phyloP scores from a whole-genome alignment of 495 filamentous ascomycete genomes.

The Aspergillus kassunensis region DNA sequence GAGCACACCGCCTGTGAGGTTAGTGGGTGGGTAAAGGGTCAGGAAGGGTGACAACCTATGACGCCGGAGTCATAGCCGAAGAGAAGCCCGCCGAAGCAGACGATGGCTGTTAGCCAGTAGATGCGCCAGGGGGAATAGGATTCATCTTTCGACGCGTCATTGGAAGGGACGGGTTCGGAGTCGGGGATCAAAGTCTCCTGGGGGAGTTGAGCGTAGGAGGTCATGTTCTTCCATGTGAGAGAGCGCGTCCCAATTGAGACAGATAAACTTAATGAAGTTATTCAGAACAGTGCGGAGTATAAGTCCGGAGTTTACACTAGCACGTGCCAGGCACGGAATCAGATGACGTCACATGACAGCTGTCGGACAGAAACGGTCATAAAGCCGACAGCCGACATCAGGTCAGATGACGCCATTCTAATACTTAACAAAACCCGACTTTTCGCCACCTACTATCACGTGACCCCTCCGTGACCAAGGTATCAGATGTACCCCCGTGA shows the following conservation, averaged over 20 bases:
- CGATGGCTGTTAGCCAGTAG: conserved; percentile 50
- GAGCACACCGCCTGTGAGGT: conserved; percentile 39
- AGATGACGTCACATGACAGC: conserved; percentile 5
- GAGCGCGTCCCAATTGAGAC: not conserved
- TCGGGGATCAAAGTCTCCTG: not conserved
- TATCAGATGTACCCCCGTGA: too few species aligned
- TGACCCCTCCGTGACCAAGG: too few species aligned
- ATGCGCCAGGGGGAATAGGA: conserved; percentile 31
- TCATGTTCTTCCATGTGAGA: conserved; percentile 3
- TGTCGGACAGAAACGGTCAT: not conserved
- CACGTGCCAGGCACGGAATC: conserved; percentile 5
- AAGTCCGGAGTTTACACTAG: too few species aligned
- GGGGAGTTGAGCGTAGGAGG: conserved; percentile 7
- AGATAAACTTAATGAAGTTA: not conserved
- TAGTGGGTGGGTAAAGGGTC: too few species aligned
- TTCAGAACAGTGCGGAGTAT: too few species aligned
- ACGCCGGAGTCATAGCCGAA: conserved; percentile 46
- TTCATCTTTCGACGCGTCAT: too few species aligned
- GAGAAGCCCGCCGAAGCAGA: conserved; percentile 41
- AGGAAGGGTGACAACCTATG: too few species aligned
- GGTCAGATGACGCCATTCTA: conserved; percentile 11
- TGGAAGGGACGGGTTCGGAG: not conserved
- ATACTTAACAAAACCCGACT: too few species aligned
- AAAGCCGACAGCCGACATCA: conserved; percentile 13
- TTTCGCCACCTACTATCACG: too few species aligned